These are phyloP conservation scores for Diversispora eburnea DNA, from an alignment of 192 early-diverging fungal genomes.

Conservation along the genomic window DNA sequence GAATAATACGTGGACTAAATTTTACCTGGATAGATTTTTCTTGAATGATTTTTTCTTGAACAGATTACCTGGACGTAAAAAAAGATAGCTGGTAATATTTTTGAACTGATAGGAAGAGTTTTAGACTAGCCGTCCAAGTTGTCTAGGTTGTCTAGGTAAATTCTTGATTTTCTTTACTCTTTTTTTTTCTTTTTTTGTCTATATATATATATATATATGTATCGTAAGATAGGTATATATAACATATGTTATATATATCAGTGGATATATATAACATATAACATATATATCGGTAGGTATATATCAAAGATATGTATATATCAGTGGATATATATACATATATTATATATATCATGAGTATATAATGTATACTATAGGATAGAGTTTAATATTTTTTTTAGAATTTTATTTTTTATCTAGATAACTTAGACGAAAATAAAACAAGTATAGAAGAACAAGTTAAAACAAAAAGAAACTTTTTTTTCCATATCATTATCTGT, in stretches of 20 bases:
- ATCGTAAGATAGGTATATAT: too few species aligned
- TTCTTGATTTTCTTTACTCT: constrained; percentile 23
- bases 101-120: constrained; percentile 3
- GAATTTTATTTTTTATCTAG: constrained; percentile 25
- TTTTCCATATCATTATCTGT: constrained; percentile 20
- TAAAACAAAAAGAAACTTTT: constrained; percentile 27
- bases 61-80: constrained; percentile 8
- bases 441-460: constrained; percentile 29
- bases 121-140: constrained; percentile 28
- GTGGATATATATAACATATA: too few species aligned
- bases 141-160: constrained; percentile 27
- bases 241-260: too few species aligned
- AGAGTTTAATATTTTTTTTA: constrained; percentile 26
- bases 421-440: constrained; percentile 25
- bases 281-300: too few species aligned
- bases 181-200: constrained; percentile 16
- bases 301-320: background rate
- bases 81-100: constrained; percentile 22
- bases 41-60: constrained; percentile 21
- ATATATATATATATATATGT: constrained; percentile 13
- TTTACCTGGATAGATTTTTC: background rate
- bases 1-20: background rate
- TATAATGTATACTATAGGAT: constrained; percentile 24
- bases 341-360: too few species aligned
- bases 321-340: too few species aligned